phyloP scores from a whole-genome alignment of 2,329 filamentous ascomycete species.

The Colletotrichum musae region DNA sequence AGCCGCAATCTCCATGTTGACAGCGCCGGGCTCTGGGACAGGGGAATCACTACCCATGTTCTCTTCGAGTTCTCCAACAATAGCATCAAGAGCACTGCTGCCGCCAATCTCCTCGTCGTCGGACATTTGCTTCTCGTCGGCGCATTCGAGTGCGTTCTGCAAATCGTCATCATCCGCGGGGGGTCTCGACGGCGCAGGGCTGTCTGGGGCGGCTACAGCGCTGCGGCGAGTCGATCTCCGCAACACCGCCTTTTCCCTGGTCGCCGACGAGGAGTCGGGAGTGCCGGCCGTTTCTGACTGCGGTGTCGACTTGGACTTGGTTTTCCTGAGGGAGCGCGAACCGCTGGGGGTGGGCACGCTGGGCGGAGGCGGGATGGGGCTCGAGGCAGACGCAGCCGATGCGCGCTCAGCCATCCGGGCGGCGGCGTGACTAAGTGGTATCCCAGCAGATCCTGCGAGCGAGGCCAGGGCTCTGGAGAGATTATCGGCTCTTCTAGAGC shows the following conservation, averaged over 20 bases:
- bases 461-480: conserved; percentile 80
- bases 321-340: conserved; percentile 60
- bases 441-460: conserved; percentile 79
- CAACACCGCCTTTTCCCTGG: conserved; percentile 70
- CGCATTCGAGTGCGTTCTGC: conserved; percentile 87
- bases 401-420: conserved; percentile 63
- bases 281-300: conserved; percentile 58
- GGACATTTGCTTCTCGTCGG: conserved; percentile 88
- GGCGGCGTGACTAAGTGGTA: conserved; percentile 67
- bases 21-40: conserved; percentile 86
- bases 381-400: conserved; percentile 53
- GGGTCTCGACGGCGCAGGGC: conserved; percentile 64
- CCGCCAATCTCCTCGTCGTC: conserved; percentile 79
- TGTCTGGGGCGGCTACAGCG: conserved; percentile 63
- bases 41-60: conserved; percentile 78
- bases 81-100: conserved; percentile 80
- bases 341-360: conserved; percentile 56
- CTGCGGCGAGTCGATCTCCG: conserved; percentile 77
- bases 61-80: conserved; percentile 92
- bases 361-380: conserved; percentile 54
- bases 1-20: conserved; percentile 90
- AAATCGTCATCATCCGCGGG: conserved; percentile 72
- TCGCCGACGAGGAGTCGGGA: conserved; percentile 62
- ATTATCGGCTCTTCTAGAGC: conserved; percentile 72
- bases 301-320: conserved; percentile 62